Percentiles rank a stretch among this genome's conserved stretches.
Evolutionary conservation across 306 rosid species (phyloP).

Genomic region (Cucurbita pepo): DNA sequence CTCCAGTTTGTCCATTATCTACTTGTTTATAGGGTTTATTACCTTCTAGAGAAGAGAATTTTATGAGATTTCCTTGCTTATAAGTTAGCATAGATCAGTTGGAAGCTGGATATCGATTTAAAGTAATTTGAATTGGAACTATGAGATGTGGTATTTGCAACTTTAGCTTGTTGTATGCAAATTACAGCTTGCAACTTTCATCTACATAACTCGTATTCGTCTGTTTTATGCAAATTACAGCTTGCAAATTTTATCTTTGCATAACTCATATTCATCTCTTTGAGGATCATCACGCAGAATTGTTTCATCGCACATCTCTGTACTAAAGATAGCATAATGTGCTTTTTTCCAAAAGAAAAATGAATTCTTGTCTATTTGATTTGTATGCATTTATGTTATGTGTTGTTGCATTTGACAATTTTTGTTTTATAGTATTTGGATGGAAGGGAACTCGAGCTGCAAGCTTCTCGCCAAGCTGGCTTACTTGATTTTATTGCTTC

Average conservation of each 20-base stretch:
- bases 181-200: background rate
- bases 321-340: background rate
- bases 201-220: too few species aligned
- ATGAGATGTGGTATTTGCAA: background rate
- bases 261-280: background rate
- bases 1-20: background rate
- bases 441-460: conserved; percentile 88
- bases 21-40: background rate
- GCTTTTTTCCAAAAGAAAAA: too few species aligned
- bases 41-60: background rate
- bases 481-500: conserved; percentile 93
- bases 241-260: background rate
- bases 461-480: conserved; percentile 94
- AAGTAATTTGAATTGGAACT: background rate
- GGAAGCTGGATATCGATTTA: background rate
- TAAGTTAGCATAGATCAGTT: background rate
- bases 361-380: background rate
- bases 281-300: background rate
- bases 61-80: background rate
- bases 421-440: conserved; percentile 55
- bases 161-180: background rate
- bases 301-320: background rate
- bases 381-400: background rate
- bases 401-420: conserved; percentile 2
- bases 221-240: background rate